These are phyloP conservation scores for Pistacia vera DNA, from an alignment of 345 rosid species.

Conservation along the genomic window DNA sequence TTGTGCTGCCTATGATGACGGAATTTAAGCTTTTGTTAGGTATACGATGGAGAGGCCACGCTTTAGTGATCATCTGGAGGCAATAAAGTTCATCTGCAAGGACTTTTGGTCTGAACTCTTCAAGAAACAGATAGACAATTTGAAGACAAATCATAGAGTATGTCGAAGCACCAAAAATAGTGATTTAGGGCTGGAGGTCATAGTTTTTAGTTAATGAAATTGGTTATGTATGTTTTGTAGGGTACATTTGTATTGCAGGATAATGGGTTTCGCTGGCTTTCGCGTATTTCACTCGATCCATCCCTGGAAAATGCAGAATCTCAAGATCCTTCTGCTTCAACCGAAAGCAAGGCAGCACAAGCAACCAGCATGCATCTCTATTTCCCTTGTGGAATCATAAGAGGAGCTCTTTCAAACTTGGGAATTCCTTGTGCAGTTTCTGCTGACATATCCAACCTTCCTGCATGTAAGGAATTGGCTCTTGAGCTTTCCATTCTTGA, in stretches of 20 bases:
- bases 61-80: conserved; percentile 89
- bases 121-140: conserved; percentile 97
- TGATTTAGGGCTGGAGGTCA: not conserved
- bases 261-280: conserved; percentile 84
- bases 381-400: conserved; percentile 94
- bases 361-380: conserved; percentile 86
- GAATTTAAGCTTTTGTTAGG: conserved; percentile 34
- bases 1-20: conserved; percentile 1
- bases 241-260: conserved; percentile 99
- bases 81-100: conserved; percentile 98
- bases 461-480: conserved; percentile 68
- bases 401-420: conserved; percentile 95
- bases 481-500: not conserved
- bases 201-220: not conserved
- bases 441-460: conserved; percentile 92
- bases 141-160: conserved; percentile 97
- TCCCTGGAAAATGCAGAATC: conserved; percentile 47
- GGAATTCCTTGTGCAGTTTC: conserved; percentile 98
- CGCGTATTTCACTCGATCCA: conserved; percentile 70
- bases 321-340: conserved; percentile 52
- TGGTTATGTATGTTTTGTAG: conserved; percentile 40
- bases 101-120: conserved; percentile 98
- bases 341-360: conserved; percentile 70
- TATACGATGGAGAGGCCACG: conserved; percentile 96
- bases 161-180: not conserved